Base-by-base conservation (phyloP, 331 rosid genomes). In the Telfairia occidentalis region DNA sequence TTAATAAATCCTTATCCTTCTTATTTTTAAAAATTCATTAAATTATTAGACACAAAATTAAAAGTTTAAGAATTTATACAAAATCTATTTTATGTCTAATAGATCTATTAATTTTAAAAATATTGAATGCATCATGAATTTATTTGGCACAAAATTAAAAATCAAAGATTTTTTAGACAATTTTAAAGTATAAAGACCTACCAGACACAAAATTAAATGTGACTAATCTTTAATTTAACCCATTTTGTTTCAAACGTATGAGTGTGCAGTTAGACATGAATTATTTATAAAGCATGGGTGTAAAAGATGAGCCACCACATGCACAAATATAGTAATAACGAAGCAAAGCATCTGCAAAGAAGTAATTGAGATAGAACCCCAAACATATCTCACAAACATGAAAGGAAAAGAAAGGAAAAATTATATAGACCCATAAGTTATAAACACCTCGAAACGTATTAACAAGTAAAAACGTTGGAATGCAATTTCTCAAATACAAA, bases 401-500 rank as follows among this genome's bases (percentile, higher is more conserved):
- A 54, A 54, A 54, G 24, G 35, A 5, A 26, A 24, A n/a, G 8
- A 37, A 63, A 13, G 0, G n/a, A n/a, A n/a, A n/a, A 9, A 3
- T 42, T 19, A 64, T 5, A 63, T 35, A n/a, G 11, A 66, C 18
- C 52, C 19, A 24, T 32, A 21, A 54, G 0, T 52, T 71, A 71
- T 10, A 76, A 61, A 57, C 37, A 28, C 71, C 43, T 57, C 21
- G 38, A 79, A 66, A 79, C 75, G 78, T 79, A 85, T 85, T 86
- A 86, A 58, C 83, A 53, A 38, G 57, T 43, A 40, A 76, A 76
- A 76, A 45, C 78, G 30, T 74, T 79, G 54, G 85, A 79, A 74
- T 83, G 81, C 66, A 93, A 80, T 73, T 86, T 85, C 34, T 48
- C 82, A 78, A 88, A 90, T 78, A 84, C 89, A 76, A 77, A 73